Conservation (phyloP, 371 early-diverging fungal genomes). For the Batkoa obscura region DNA sequence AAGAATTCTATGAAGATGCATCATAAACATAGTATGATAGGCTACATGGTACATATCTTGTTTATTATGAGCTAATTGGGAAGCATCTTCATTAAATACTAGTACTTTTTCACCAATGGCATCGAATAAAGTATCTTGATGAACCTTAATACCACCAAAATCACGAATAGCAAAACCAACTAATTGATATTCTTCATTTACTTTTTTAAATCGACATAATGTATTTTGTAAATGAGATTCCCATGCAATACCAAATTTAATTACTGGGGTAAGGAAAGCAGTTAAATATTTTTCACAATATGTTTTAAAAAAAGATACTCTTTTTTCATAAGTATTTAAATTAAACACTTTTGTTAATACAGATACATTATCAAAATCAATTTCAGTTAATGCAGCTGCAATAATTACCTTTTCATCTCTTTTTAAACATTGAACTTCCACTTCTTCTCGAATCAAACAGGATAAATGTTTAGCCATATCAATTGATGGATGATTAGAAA, state of each 20-base stretch:
- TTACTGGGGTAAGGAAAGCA: conserved; percentile 39
- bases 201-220: conserved; percentile 31
- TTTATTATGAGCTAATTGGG: conserved; percentile 22
- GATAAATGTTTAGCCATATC: conserved; percentile 50
- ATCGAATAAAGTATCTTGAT: conserved; percentile 24
- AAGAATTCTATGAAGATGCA: conserved; percentile 41
- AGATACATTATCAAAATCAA: conserved; percentile 24
- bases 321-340: conserved; percentile 29
- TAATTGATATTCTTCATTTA: conserved; percentile 21
- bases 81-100: conserved; percentile 33
- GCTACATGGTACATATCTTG: conserved; percentile 18
- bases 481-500: conserved; percentile 24
- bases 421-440: conserved; percentile 7
- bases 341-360: conserved; percentile 26
- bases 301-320: conserved; percentile 23
- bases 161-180: conserved; percentile 51
- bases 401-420: conserved; percentile 29
- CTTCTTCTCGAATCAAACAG: conserved; percentile 39
- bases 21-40: conserved; percentile 49
- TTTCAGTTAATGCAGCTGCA: conserved; percentile 42
- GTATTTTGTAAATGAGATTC: conserved; percentile 57
- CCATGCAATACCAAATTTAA: conserved; percentile 46
- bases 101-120: conserved; percentile 24
- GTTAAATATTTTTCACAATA: conserved; percentile 27
- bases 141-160: conserved; percentile 52